Evolutionary conservation across 2,329 filamentous ascomycete genomes (phyloP).

Genomic region (Beauveria sp.): DNA sequence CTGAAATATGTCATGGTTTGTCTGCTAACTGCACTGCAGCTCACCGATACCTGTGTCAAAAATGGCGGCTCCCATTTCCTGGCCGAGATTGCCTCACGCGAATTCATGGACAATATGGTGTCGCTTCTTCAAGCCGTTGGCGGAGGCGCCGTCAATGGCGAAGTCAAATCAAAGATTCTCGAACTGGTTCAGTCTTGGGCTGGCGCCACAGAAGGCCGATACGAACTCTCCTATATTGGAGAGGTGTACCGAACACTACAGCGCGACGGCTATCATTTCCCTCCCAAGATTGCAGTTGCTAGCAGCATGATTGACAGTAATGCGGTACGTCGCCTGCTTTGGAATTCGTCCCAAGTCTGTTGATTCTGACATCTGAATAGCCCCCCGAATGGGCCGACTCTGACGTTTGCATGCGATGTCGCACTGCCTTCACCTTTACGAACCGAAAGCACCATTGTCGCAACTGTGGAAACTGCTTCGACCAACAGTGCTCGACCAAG

Average conservation of each 20-base stretch:
- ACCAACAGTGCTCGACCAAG: conserved; percentile 89
- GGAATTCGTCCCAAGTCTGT: neutral
- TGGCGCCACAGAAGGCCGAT: conserved; percentile 74
- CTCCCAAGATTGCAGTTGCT: conserved; percentile 76
- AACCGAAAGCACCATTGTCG: conserved; percentile 98
- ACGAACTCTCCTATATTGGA: conserved; percentile 76
- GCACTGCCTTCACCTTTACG: conserved; percentile 91
- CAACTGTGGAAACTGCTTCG: conserved; percentile 97
- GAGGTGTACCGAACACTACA: conserved; percentile 81
- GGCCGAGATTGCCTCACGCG: conserved; percentile 85
- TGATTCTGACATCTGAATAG: conserved; percentile 33
- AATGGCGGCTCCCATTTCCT: conserved; percentile 96
- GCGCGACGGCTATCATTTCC: conserved; percentile 80
- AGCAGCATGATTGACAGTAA: conserved; percentile 97
- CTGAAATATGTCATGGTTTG: neutral
- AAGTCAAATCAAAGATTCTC: conserved; percentile 84
- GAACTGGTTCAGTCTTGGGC: conserved; percentile 94
- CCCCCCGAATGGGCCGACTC: conserved; percentile 97
- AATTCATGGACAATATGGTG: conserved; percentile 96
- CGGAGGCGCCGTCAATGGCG: conserved; percentile 65
- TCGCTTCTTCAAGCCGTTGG: conserved; percentile 81
- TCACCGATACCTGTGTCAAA: conserved; percentile 97
- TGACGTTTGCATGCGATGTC: conserved; percentile 96
- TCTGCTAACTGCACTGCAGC: conserved; percentile 38
- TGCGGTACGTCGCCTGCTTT: conserved; percentile 46